Conservation (phyloP, 495 filamentous ascomycete genomes). For the Penicillium mononematosum region DNA sequence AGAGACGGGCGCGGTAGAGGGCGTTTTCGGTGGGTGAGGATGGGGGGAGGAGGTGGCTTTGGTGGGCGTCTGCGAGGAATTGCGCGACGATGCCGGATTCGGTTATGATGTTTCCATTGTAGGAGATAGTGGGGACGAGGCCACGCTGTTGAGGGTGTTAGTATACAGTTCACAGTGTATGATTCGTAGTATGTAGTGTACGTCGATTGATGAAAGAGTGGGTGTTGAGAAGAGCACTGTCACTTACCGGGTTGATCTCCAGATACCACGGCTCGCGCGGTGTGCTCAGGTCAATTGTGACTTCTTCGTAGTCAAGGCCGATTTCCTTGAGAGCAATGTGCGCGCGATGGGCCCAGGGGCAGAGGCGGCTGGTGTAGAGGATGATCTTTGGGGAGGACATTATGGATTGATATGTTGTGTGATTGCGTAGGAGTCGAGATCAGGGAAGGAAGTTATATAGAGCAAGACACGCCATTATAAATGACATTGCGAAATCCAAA, state of each 20-base stretch:
- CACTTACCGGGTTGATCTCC: constrained; percentile 69
- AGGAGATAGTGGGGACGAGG: constrained; percentile 70
- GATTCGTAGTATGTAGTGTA: background rate
- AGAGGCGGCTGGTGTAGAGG: constrained; percentile 73
- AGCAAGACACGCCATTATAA: constrained; percentile 17
- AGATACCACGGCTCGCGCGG: constrained; percentile 85
- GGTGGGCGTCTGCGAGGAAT: constrained; percentile 65
- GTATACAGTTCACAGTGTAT: constrained; percentile 1
- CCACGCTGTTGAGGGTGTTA: constrained; percentile 52
- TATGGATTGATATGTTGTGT: constrained; percentile 7
- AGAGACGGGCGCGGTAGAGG: constrained; percentile 63
- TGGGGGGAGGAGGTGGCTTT: constrained; percentile 47
- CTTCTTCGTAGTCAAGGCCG: constrained; percentile 71
- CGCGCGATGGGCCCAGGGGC: constrained; percentile 81
- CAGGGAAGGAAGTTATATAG: background rate
- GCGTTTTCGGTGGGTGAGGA: constrained; percentile 40
- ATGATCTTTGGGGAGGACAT: constrained; percentile 49
- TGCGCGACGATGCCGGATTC: constrained; percentile 73
- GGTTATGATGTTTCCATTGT: constrained; percentile 69
- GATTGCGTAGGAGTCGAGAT: background rate
- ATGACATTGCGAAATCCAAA: constrained; percentile 19
- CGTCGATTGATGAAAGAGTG: background rate
- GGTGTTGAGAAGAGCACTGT: constrained; percentile 2
- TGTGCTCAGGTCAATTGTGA: constrained; percentile 69
- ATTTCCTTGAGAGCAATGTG: constrained; percentile 76